A percentile compares a stretch with the other conserved stretches of the same genome.
phyloP scores from a whole-genome alignment of 768 basidiomycete species.

The Suillus alpinus region DNA sequence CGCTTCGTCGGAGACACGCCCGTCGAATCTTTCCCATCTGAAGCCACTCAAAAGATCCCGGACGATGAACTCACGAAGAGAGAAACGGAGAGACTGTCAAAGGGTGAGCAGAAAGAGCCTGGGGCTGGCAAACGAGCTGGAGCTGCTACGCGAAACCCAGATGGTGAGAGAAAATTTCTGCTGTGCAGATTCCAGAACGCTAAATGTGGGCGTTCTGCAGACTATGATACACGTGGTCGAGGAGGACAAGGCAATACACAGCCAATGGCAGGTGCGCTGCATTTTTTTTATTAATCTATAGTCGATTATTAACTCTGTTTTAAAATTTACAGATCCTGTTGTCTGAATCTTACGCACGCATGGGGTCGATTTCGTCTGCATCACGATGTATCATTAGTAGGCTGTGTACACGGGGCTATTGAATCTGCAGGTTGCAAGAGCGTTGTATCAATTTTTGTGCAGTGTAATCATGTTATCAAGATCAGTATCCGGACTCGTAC shows the following conservation, averaged over 20 bases:
- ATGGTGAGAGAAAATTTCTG: conserved; percentile 7
- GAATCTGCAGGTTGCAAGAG: not conserved
- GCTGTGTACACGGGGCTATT: not conserved
- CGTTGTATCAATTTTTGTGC: not conserved
- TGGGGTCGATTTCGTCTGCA: not conserved
- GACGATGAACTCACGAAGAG: conserved; percentile 20
- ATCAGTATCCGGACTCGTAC: not conserved
- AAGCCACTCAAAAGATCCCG: conserved; percentile 16
- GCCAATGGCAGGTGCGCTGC: not conserved
- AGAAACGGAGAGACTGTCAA: conserved; percentile 17
- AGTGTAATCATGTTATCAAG: not conserved
- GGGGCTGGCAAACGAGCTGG: conserved; percentile 29
- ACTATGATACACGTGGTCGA: conserved; percentile 14
- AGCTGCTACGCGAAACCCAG: conserved; percentile 23
- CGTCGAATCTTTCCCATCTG: conserved; percentile 20
- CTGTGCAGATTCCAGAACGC: not conserved
- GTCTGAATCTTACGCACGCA: not conserved
- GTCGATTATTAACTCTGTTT: not conserved
- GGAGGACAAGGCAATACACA: conserved; percentile 6
- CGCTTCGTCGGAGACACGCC: conserved; percentile 27
- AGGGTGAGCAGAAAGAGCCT: conserved; percentile 12
- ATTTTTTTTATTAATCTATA: not conserved
- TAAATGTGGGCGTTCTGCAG: not conserved
- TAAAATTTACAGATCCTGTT: not conserved
- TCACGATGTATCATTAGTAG: not conserved